Evolutionary conservation across 768 basidiomycete genomes (phyloP).

Genomic region (Tylopilus intermedius): DNA sequence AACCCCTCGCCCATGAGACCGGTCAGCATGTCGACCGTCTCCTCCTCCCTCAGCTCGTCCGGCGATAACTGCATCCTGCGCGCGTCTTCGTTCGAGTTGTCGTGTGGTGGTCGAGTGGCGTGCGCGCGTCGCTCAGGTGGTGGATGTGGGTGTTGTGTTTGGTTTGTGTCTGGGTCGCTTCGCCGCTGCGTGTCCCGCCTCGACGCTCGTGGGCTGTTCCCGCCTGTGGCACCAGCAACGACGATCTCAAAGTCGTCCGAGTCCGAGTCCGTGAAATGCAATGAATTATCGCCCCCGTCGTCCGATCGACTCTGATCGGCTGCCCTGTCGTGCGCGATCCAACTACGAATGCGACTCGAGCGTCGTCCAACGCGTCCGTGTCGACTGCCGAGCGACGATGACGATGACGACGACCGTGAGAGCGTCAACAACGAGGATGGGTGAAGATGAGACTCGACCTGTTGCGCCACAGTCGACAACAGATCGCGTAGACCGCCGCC

Average conservation of each 20-base stretch:
- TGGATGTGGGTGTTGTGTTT: not conserved
- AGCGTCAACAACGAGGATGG: not conserved
- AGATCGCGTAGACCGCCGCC: slow-evolving; percentile 13
- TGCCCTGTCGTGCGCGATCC: slow-evolving; percentile 5
- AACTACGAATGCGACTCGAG: slow-evolving; percentile 10
- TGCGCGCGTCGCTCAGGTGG: not conserved
- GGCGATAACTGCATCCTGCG: slow-evolving; percentile 18
- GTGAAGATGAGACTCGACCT: slow-evolving; percentile 22
- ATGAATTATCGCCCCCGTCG: slow-evolving; percentile 10
- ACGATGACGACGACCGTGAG: not conserved
- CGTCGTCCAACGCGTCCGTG: slow-evolving; percentile 7
- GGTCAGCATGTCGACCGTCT: slow-evolving; percentile 30
- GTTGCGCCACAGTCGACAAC: slow-evolving; percentile 22
- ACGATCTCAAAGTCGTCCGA: slow-evolving; percentile 5
- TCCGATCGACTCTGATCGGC: not conserved
- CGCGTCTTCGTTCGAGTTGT: not conserved
- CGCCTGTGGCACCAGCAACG: not conserved
- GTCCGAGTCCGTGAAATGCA: slow-evolving; percentile 15
- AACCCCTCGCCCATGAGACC: slow-evolving; percentile 37
- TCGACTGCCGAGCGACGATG: not conserved
- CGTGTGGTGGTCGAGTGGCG: not conserved
- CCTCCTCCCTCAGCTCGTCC: slow-evolving; percentile 27
- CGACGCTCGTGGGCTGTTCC: not conserved
- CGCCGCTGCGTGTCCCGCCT: not conserved
- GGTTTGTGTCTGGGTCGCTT: not conserved